These are phyloP conservation scores for Phaffia rhodozyma DNA, from an alignment of 1,284 basidiomycete species.

Conservation along the genomic window DNA sequence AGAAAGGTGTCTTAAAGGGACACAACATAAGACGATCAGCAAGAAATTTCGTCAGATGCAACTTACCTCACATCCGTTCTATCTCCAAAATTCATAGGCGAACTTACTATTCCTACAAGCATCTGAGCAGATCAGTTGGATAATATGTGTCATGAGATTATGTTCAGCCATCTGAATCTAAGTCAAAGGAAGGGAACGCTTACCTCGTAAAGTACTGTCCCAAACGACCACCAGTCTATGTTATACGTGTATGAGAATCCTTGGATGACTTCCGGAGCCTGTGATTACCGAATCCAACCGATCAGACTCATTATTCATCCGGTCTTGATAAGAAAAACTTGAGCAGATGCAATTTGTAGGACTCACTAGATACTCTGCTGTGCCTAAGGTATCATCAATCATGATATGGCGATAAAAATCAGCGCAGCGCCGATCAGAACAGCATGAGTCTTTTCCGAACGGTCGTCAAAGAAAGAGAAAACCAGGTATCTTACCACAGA, in stretches of 20 bases:
- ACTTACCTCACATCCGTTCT: no score
- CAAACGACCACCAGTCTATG: constrained; percentile 96
- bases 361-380: constrained; percentile 72
- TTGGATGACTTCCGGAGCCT: constrained; percentile 78
- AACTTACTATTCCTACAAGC: no score
- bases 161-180: background rate
- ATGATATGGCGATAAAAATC: no score
- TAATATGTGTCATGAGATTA: no score
- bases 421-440: no score
- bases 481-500: no score
- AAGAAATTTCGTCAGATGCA: no score
- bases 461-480: no score
- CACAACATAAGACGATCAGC: constrained; percentile 3
- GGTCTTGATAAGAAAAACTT: no score
- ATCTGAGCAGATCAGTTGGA: no score
- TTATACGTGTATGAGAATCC: constrained; percentile 83
- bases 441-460: no score
- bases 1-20: constrained; percentile 4
- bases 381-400: constrained; percentile 33
- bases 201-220: constrained; percentile 95
- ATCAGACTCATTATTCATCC: background rate
- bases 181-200: background rate
- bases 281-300: background rate
- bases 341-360: background rate
- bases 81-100: no score